A percentile compares a stretch with the other conserved stretches of the same genome.
phyloP scores from a whole-genome alignment of 139 green algal species.

The Gonium pectorale region DNA sequence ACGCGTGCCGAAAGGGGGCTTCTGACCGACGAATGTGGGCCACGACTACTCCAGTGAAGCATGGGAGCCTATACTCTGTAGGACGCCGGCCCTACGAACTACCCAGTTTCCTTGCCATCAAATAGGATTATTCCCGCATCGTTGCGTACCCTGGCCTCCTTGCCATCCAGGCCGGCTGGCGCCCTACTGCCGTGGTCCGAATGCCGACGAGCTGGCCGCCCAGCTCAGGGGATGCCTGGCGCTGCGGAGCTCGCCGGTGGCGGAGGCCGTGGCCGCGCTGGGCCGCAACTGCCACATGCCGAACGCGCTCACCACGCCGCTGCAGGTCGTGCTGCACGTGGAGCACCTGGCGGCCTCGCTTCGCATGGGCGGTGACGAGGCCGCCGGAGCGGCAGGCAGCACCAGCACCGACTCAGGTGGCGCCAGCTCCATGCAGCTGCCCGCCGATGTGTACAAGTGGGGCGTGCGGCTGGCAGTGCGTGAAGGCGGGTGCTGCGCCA shows the following conservation, averaged over 20 bases:
- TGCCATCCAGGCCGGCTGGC: conserved; percentile 30
- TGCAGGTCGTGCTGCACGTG: conserved; percentile 63
- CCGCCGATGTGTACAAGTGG: conserved; percentile 18
- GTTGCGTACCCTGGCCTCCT: background rate
- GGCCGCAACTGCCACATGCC: conserved; percentile 80
- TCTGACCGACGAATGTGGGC: no score
- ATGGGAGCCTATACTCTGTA: no score
- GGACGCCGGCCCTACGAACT: no score
- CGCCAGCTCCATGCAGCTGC: background rate
- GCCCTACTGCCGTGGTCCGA: background rate
- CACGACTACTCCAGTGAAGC: no score
- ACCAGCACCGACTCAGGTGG: background rate
- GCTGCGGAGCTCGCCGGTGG: conserved; percentile 35
- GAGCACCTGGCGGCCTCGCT: conserved; percentile 43
- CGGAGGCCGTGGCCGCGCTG: conserved; percentile 41
- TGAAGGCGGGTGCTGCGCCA: conserved; percentile 71
- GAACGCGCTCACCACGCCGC: conserved; percentile 64
- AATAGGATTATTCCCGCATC: no score
- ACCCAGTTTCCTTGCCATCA: no score
- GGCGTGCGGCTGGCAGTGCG: conserved; percentile 52
- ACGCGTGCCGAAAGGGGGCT: no score
- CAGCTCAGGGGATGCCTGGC: conserved; percentile 35
- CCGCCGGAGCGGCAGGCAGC: no score
- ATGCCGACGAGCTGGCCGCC: conserved; percentile 37
- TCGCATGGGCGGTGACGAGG: no score